Evolutionary conservation across 208 protist genomes (phyloP).

Genomic region (Crithidia thermophila): DNA sequence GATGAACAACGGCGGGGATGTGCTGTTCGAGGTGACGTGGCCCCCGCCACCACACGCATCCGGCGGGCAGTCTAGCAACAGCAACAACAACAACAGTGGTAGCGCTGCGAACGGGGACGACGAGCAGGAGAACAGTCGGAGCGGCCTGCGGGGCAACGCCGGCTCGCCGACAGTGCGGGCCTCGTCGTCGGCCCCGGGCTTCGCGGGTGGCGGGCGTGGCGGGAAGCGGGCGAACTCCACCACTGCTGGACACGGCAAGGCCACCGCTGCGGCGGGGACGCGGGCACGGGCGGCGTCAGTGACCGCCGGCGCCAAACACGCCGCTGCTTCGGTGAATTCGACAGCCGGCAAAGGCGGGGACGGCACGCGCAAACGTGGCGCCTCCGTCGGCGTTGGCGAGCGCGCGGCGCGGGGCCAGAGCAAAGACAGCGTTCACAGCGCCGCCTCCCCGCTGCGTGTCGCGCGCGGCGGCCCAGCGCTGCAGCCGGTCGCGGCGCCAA

Average conservation of each 20-base stretch:
- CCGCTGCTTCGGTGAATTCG: background rate
- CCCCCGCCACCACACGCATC: constrained; percentile 13
- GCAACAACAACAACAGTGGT: background rate
- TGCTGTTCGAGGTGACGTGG: constrained; percentile 28
- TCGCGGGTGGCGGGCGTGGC: background rate
- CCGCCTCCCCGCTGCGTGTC: background rate
- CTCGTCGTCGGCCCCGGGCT: background rate
- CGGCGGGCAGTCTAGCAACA: too few relatives aligned
- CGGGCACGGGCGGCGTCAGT: constrained; percentile 5
- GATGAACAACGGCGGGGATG: constrained; percentile 45
- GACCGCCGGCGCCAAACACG: constrained; percentile 8
- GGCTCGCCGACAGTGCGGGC: background rate
- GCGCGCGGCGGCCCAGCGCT: constrained; percentile 9
- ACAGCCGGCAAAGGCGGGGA: background rate
- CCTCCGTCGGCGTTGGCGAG: background rate
- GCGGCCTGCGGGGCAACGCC: background rate
- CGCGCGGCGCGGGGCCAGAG: background rate
- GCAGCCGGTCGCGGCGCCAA: constrained; percentile 46
- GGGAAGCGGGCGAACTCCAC: constrained; percentile 4
- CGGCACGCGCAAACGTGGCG: constrained; percentile 4
- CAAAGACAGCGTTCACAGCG: constrained; percentile 2
- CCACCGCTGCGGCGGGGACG: background rate
- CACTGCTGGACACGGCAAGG: background rate
- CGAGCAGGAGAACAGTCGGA: background rate
- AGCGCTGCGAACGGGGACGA: background rate